Evolutionary conservation across 495 filamentous ascomycete genomes (phyloP).

Genomic region (Clohesyomyces aquaticus): DNA sequence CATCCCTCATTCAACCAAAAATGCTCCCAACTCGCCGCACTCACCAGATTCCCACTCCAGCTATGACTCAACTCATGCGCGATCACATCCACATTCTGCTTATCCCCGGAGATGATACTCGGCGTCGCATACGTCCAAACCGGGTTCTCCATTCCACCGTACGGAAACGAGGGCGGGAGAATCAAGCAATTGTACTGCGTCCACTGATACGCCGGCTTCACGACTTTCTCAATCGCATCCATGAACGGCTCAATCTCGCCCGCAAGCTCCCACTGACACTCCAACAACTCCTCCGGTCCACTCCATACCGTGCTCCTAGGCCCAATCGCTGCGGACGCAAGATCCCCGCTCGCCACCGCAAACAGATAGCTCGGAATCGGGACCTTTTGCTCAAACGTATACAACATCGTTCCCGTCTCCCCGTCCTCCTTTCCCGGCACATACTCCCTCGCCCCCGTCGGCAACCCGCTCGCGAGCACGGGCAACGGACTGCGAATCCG

Average conservation of each 20-base stretch:
- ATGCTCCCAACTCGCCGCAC: constrained; percentile 91
- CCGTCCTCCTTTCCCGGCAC: constrained; percentile 53
- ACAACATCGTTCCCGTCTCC: constrained; percentile 60
- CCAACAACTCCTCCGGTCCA: constrained; percentile 81
- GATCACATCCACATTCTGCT: constrained; percentile 94
- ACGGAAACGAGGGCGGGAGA: constrained; percentile 87
- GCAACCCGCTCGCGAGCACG: constrained; percentile 84
- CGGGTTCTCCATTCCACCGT: constrained; percentile 92
- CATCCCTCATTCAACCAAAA: constrained; percentile 98
- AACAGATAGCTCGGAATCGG: constrained; percentile 95
- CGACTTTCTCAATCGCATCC: constrained; percentile 80
- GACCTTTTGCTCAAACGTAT: constrained; percentile 83
- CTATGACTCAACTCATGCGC: constrained; percentile 89
- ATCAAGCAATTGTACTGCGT: constrained; percentile 93
- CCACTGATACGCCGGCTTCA: constrained; percentile 83
- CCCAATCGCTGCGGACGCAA: constrained; percentile 80
- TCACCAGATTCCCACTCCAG: constrained; percentile 94
- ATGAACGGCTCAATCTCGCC: constrained; percentile 89
- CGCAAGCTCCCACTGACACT: constrained; percentile 87
- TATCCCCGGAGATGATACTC: constrained; percentile 87
- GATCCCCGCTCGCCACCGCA: constrained; percentile 86
- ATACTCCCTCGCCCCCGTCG: constrained; percentile 58
- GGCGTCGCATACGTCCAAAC: constrained; percentile 93
- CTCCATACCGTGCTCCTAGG: constrained; percentile 82
- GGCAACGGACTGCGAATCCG: constrained; percentile 83